phyloP scores from a whole-genome alignment of 2,329 filamentous ascomycete species.

The Xylariaceae sp. region DNA sequence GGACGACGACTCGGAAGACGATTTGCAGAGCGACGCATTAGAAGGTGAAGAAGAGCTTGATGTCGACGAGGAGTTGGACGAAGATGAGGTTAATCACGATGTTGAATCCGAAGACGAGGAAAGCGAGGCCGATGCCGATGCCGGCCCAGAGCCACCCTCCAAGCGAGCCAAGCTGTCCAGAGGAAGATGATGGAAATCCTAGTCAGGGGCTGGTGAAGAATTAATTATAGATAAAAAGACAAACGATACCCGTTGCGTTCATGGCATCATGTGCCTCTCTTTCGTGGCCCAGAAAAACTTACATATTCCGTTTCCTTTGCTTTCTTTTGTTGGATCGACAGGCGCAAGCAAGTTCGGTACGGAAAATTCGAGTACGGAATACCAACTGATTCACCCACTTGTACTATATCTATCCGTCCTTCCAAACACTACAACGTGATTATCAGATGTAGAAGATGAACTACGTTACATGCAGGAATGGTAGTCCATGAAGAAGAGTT shows the following conservation, averaged over 20 bases:
- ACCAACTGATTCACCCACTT: too few relatives aligned
- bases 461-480: too few relatives aligned
- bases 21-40: conserved; percentile 36
- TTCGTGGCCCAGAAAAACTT: neutral
- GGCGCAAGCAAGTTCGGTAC: neutral
- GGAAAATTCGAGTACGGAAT: neutral
- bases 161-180: conserved; percentile 36
- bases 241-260: conserved; percentile 25
- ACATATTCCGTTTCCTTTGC: neutral
- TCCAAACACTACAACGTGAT: too few relatives aligned
- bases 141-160: conserved; percentile 42
- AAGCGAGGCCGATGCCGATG: conserved; percentile 46
- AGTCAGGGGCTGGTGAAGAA: conserved; percentile 23
- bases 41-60: conserved; percentile 45
- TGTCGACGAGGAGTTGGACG: conserved; percentile 47
- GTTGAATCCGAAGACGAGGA: conserved; percentile 54
- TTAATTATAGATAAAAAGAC: conserved; percentile 17
- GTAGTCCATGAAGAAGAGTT: too few relatives aligned
- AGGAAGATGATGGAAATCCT: conserved; percentile 32
- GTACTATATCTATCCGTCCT: too few relatives aligned
- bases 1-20: conserved; percentile 56
- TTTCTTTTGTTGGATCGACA: neutral
- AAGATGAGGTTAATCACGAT: conserved; percentile 56
- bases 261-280: neutral
- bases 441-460: too few relatives aligned